Percentiles rank a stretch among this genome's conserved stretches.
These are phyloP conservation scores for Backusella macrospora DNA, from an alignment of 192 early-diverging fungal genomes.

Conservation along the genomic window DNA sequence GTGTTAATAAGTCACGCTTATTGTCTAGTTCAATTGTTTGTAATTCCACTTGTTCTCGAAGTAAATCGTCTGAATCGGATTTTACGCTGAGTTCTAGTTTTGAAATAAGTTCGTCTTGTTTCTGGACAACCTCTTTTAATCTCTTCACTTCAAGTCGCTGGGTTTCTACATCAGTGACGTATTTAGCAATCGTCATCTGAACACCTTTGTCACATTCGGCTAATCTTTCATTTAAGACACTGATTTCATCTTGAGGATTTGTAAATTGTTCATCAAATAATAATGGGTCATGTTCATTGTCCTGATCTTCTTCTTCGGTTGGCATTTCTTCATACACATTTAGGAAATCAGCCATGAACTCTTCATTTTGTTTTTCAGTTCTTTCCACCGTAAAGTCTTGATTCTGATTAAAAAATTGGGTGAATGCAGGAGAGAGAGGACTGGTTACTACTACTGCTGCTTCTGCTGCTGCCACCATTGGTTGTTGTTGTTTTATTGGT, in stretches of 20 bases:
- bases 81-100: conserved; percentile 7
- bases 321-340: conserved; percentile 29
- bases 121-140: conserved; percentile 21
- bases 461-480: neutral
- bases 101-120: conserved; percentile 33
- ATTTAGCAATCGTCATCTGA: conserved; percentile 26
- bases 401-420: neutral
- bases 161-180: conserved; percentile 27
- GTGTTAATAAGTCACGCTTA: conserved; percentile 28
- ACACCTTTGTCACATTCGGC: conserved; percentile 23
- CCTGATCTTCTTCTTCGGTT: neutral
- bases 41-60: conserved; percentile 28
- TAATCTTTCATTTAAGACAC: neutral
- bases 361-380: conserved; percentile 19
- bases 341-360: conserved; percentile 21
- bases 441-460: neutral
- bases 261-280: neutral
- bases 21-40: conserved; percentile 32
- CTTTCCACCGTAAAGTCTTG: neutral
- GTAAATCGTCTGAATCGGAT: neutral
- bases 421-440: conserved; percentile 7
- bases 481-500: neutral
- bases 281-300: neutral
- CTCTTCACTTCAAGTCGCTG: conserved; percentile 20
- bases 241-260: conserved; percentile 1